Evolutionary conservation across 192 early-diverging fungal species (phyloP).

Genomic region (Jimgerdemannia flammicorona): DNA sequence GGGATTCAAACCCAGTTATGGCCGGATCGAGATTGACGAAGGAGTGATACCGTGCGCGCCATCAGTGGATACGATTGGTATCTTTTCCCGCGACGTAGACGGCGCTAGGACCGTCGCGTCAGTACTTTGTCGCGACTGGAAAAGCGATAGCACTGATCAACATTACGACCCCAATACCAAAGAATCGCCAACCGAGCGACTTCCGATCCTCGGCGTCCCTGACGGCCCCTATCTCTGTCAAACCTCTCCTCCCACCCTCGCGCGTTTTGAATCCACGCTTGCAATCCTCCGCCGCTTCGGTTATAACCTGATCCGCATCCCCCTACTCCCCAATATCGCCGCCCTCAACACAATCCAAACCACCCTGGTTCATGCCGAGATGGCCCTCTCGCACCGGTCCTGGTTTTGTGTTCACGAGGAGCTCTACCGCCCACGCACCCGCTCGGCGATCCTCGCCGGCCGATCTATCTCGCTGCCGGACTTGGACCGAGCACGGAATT

Average conservation of each 20-base stretch:
- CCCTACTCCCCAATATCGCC: background rate
- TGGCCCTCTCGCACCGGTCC: background rate
- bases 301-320: background rate
- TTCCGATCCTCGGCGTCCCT: background rate
- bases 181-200: background rate
- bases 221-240: background rate
- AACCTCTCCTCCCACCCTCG: background rate
- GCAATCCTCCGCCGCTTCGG: background rate
- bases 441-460: background rate
- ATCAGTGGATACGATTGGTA: slow-evolving; percentile 51
- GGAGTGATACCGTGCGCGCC: slow-evolving; percentile 49
- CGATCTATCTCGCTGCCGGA: background rate
- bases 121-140: background rate
- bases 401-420: background rate
- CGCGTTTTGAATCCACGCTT: background rate
- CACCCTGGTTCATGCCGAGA: background rate
- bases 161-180: background rate
- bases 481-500: no score
- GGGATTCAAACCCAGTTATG: slow-evolving; percentile 62
- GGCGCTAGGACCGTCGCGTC: background rate
- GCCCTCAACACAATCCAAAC: background rate
- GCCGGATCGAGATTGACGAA: slow-evolving; percentile 38
- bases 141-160: background rate
- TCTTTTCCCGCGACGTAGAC: slow-evolving; percentile 22
- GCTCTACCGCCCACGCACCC: background rate